A percentile compares a stretch with the other conserved stretches of the same genome.
phyloP scores from a whole-genome alignment of 305 asterid genomes.

The Lippia alba region DNA sequence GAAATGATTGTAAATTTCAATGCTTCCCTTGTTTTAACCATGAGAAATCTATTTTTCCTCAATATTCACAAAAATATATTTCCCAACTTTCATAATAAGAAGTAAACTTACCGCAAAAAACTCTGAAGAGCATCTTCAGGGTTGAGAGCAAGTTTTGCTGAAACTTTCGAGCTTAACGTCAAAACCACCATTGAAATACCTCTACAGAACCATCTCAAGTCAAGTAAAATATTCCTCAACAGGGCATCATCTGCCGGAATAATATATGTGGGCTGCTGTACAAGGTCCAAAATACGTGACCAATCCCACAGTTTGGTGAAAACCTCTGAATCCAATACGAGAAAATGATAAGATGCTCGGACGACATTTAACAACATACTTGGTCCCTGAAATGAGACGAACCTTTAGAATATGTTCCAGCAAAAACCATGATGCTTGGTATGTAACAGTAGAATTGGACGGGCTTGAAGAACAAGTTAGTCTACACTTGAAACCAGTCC shows the following conservation, averaged over 20 bases:
- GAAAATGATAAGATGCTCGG: slow-evolving; percentile 73
- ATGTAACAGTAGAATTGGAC: slow-evolving; percentile 9
- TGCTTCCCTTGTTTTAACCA: slow-evolving; percentile 18
- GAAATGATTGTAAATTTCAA: slow-evolving; percentile 8
- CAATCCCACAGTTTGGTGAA: slow-evolving; percentile 84
- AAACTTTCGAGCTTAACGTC: slow-evolving; percentile 58
- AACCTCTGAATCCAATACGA: slow-evolving; percentile 65
- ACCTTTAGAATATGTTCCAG: slow-evolving; percentile 24
- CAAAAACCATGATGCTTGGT: slow-evolving; percentile 11
- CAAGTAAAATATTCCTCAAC: slow-evolving; percentile 45
- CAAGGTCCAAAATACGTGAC: slow-evolving; percentile 76
- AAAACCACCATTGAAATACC: slow-evolving; percentile 56
- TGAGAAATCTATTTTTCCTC: slow-evolving; percentile 4
- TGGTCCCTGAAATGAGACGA: slow-evolving; percentile 53
- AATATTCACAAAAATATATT: slow-evolving; percentile 17
- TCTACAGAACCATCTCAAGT: slow-evolving; percentile 74
- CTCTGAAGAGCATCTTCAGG: slow-evolving; percentile 61
- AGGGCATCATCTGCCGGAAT: slow-evolving; percentile 37
- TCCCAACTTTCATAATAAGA: background rate
- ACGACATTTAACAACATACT: slow-evolving; percentile 59
- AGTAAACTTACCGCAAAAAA: slow-evolving; percentile 62
- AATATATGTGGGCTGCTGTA: slow-evolving; percentile 44
- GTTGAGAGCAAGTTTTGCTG: slow-evolving; percentile 49
- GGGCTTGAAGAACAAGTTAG: slow-evolving; percentile 6
- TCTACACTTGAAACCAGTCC: background rate